Percentiles rank a stretch among this genome's conserved stretches.
Evolutionary conservation across 1,284 basidiomycete species (phyloP).

Genomic region (Rhodotorula sp.): DNA sequence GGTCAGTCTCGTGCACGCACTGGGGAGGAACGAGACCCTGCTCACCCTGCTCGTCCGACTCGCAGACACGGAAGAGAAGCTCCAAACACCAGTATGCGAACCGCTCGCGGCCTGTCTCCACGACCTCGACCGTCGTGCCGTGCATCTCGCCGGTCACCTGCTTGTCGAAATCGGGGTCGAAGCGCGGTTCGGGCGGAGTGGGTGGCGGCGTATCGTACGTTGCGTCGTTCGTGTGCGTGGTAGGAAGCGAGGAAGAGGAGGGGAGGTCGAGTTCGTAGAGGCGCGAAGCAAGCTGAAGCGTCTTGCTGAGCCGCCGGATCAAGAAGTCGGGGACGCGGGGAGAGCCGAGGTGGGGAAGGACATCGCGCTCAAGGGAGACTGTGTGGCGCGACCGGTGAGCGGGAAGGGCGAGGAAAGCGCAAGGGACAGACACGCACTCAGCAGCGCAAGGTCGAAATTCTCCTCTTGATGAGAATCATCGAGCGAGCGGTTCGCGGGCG

Average conservation of each 20-base stretch:
- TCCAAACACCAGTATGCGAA: slow-evolving; percentile 96
- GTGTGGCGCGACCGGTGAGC: slow-evolving; percentile 3
- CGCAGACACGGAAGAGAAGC: slow-evolving; percentile 76
- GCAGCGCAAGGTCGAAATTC: slow-evolving; percentile 79
- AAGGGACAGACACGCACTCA: slow-evolving; percentile 52
- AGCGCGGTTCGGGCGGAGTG: slow-evolving; percentile 31
- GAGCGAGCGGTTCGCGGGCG: slow-evolving; percentile 60
- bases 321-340: slow-evolving; percentile 70
- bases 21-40: not conserved
- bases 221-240: not conserved
- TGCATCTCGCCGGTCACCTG: slow-evolving; percentile 48
- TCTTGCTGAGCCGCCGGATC: slow-evolving; percentile 68
- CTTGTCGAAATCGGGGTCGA: slow-evolving; percentile 41
- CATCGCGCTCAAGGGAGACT: slow-evolving; percentile 70
- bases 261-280: slow-evolving; percentile 60
- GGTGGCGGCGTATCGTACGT: slow-evolving; percentile 6
- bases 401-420: not conserved
- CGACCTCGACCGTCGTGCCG: slow-evolving; percentile 65
- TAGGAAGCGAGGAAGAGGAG: not conserved
- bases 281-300: slow-evolving; percentile 72
- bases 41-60: slow-evolving; percentile 52
- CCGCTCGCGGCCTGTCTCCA: slow-evolving; percentile 69
- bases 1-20: not conserved
- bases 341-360: slow-evolving; percentile 74
- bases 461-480: slow-evolving; percentile 77